Evolutionary conservation across 345 rosid species (phyloP).

Genomic region (Salix brachista): DNA sequence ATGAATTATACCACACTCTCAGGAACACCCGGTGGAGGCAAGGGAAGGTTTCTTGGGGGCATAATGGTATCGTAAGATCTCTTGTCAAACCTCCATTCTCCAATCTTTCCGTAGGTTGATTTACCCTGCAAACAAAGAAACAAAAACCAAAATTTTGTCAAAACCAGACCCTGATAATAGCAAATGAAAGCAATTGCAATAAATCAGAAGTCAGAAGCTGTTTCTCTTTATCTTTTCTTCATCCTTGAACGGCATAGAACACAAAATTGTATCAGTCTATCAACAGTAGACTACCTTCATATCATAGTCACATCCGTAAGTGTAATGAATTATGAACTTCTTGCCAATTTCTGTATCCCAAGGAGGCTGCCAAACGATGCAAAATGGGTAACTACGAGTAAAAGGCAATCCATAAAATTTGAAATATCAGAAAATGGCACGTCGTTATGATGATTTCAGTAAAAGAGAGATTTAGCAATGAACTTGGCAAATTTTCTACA

Average conservation of each 20-base stretch:
- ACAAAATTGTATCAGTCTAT: not conserved
- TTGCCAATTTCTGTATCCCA: constrained; percentile 89
- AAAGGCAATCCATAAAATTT: constrained; percentile 4
- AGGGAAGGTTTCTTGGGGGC: constrained; percentile 80
- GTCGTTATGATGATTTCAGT: not conserved
- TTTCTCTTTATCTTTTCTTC: constrained; percentile 1
- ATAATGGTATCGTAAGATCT: constrained; percentile 56
- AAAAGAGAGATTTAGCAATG: not conserved
- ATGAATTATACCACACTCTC: constrained; percentile 81
- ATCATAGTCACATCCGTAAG: constrained; percentile 91
- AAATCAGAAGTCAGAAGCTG: constrained; percentile 10
- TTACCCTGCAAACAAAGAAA: constrained; percentile 51
- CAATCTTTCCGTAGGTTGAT: constrained; percentile 81
- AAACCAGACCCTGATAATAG: not conserved
- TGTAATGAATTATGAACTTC: constrained; percentile 90
- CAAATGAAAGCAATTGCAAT: not conserved
- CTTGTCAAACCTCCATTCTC: constrained; percentile 97
- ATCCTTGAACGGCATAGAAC: not conserved
- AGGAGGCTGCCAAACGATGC: constrained; percentile 70
- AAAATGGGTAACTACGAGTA: constrained; percentile 19
- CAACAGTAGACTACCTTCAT: constrained; percentile 58
- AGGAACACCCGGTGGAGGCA: constrained; percentile 93
- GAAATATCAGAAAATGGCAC: not conserved
- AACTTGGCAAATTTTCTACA: not conserved
- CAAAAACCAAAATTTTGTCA: not conserved